phyloP scores from a whole-genome alignment of 441 rosid species.

The Biscutella laevigata region DNA sequence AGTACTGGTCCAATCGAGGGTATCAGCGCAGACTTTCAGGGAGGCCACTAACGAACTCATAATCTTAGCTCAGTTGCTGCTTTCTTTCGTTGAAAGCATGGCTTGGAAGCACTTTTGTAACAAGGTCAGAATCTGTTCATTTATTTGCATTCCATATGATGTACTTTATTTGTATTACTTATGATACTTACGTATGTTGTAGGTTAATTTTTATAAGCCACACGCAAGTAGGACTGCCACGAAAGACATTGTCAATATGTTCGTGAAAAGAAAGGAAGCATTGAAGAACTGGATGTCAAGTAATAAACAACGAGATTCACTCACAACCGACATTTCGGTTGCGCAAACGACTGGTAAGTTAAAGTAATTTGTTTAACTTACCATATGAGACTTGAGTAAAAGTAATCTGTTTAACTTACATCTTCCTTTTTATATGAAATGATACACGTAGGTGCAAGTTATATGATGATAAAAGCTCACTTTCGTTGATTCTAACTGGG shows the following conservation, averaged over 20 bases:
- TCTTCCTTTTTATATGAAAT: neutral
- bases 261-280: neutral
- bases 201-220: neutral
- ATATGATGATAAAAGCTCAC: neutral
- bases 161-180: neutral
- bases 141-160: too few species aligned
- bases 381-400: neutral
- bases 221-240: neutral
- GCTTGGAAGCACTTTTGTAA: too few species aligned
- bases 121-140: too few species aligned
- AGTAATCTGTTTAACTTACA: neutral
- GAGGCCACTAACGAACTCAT: too few species aligned
- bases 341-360: neutral
- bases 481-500: neutral
- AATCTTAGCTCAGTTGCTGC: too few species aligned
- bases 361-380: neutral
- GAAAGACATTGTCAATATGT: neutral
- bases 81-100: too few species aligned
- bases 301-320: neutral
- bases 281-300: neutral
- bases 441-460: neutral
- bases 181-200: neutral
- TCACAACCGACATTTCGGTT: neutral
- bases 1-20: too few species aligned
- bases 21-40: too few species aligned